These are phyloP conservation scores for Boletales sp. DNA, from an alignment of 768 basidiomycete species.

Conservation along the genomic window DNA sequence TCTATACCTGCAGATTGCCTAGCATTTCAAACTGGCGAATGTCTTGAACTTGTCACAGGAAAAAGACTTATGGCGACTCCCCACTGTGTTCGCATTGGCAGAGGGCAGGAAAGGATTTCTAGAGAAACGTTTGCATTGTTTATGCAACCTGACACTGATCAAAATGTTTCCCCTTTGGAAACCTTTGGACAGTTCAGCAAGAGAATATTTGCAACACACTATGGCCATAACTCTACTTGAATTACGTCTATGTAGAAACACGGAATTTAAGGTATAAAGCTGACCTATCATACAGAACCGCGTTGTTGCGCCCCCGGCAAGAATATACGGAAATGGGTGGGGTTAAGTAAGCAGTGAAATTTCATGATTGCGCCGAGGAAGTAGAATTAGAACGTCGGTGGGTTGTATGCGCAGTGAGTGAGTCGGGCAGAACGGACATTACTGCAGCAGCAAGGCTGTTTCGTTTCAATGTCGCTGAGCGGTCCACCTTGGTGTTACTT, in stretches of 20 bases:
- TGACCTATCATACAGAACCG: conserved; percentile 4
- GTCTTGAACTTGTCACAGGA: conserved; percentile 84
- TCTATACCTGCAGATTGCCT: conserved; percentile 80
- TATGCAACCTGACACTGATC: conserved; percentile 85
- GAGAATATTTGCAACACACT: conserved; percentile 64
- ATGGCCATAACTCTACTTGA: conserved; percentile 20
- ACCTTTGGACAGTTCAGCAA: conserved; percentile 93
- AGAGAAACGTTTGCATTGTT: conserved; percentile 89
- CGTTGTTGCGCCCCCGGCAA: neutral
- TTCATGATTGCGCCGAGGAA: conserved; percentile 24
- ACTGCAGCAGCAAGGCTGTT: conserved; percentile 61
- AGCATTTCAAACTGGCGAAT: conserved; percentile 97
- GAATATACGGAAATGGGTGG: neutral
- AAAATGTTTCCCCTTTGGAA: conserved; percentile 60
- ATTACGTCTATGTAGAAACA: conserved; percentile 11
- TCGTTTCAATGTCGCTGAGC: conserved; percentile 47
- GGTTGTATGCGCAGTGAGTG: conserved; percentile 38
- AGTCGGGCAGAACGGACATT: conserved; percentile 58
- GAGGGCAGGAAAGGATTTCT: conserved; percentile 48
- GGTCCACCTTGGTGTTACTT: conserved; percentile 36
- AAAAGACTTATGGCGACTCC: conserved; percentile 86
- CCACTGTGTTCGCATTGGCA: conserved; percentile 84
- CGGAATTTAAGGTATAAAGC: conserved; percentile 4
- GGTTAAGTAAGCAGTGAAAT: neutral
- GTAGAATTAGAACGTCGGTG: conserved; percentile 39